Base-by-base conservation (phyloP, 2,329 filamentous ascomycete species). In the Ceratocystis lukuohia region DNA sequence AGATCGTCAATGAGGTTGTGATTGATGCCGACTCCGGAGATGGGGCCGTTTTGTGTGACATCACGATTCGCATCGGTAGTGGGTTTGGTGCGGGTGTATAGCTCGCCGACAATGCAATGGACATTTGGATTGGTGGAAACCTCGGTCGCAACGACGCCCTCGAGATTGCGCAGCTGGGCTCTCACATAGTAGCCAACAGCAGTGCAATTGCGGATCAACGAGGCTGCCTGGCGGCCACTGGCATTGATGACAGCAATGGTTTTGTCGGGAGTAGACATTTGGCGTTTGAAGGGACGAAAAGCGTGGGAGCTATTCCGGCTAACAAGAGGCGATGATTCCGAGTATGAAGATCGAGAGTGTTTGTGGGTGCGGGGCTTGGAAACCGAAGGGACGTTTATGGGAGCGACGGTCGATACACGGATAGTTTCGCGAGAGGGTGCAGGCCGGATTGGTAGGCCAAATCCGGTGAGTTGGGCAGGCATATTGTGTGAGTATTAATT, bases 201-300 rank as follows among this genome's bases (percentile, higher is more conserved):
- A 57, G 90, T 90, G 67, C 93, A 93, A 74, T 96, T 91, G 71
- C 94, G 88, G 72, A 96, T 94, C 73, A 99, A 86, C 68, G 92
- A 96, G 67, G 93, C 93, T 70, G 93, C 91, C 80, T 99, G 94
- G 72, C 94, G 89, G 73, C 94, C 94, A 75, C 91, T 93, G 74
- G 91, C 91, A 78, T 97, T 97, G 78, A 97, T 92, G 73, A 96
- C 87, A 74, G 92, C 93, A 73, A 96, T 91, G 66, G 89, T 94
- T 79, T 92, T 94, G 74, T 83, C 81, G 57, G 82, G 82, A 37
- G 79, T 77, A 68, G 81, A 80, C 77, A 82, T 84, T 70, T 81
- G 77, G 70, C 83, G 79, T 74, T 85, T 85, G 61, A 80, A 75
- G 17, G 83, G 82, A 22, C 83, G 82, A 71, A 84, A 84, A n/a